Evolutionary conservation across 176 grass and related monocot genomes (phyloP).

Genomic region (Sorghum bicolor): DNA sequence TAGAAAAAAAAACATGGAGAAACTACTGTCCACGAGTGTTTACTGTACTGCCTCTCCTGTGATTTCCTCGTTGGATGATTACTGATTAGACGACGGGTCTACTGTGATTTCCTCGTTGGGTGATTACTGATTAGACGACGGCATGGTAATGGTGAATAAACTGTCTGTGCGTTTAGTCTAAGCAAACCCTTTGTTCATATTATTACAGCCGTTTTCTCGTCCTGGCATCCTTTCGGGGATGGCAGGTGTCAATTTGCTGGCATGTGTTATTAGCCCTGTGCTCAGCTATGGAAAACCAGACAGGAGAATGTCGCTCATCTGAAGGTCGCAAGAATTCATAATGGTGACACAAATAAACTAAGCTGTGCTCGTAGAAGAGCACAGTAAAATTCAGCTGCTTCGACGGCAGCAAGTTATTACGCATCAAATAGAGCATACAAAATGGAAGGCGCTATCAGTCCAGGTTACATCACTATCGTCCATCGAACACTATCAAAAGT

Average conservation of each 20-base stretch:
- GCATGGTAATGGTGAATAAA: neutral
- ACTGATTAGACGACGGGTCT: too few species aligned
- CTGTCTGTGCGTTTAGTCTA: neutral
- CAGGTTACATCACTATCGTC: neutral
- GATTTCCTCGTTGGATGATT: too few species aligned
- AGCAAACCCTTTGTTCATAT: neutral
- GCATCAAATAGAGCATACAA: neutral
- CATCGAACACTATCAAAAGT: neutral
- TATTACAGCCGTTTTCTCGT: neutral
- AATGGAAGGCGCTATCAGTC: neutral
- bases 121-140: too few species aligned
- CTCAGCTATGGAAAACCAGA: neutral
- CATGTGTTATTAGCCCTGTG: neutral
- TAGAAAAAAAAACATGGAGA: too few species aligned
- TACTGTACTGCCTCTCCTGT: too few species aligned
- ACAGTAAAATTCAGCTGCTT: neutral
- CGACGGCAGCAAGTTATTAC: neutral
- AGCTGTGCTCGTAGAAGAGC: neutral
- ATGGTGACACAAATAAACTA: neutral
- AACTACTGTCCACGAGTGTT: too few species aligned
- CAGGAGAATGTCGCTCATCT: neutral
- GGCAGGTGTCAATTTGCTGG: neutral
- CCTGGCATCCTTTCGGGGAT: neutral
- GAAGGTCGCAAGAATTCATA: neutral
- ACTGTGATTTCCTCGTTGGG: too few species aligned